Base-by-base conservation (phyloP, 441 rosid species). In the Pelargonium citronellum region DNA sequence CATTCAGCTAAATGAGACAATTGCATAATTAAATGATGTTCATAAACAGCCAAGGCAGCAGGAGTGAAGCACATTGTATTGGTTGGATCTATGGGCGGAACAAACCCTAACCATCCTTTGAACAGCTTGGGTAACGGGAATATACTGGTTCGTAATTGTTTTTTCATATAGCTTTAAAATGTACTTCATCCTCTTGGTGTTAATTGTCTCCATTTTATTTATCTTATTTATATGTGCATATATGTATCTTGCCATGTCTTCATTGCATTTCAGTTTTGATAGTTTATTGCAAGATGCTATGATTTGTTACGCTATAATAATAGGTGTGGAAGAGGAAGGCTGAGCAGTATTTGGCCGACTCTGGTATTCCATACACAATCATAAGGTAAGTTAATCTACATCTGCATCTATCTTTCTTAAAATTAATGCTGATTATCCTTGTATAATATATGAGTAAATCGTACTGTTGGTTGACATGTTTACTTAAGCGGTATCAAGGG, bases 301-400 rank as follows among this genome's bases (percentile, higher is more conserved):
- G 58, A 44, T 53, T 41, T 41, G 8, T 72, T 41, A 22, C 19
- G 39, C 61, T 61, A 16, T 67, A 79, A 24, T 78, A 94, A 24
- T 78, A 94, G 99, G 80, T 91, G 17, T 94, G 99, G 99, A 94
- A 94, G 89, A 87, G 99, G 85, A 94, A 91, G 84, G 93, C 99
- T 75, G 99, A 94, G 77, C 97, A 87, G 77, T 94, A 91, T 81
- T 84, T 94, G 86, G 90, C 96, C 68, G 96, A 94, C 74, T 90
- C 91, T 68, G 99, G 97, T 27, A 44, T 90, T 74, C 96, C 99
- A 27, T 91, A 91, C 89, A 94, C 99, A 30, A 94, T 91, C 44
- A 87, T 94, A 84, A 87, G 97, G 99, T 89, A 53, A 22, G 8
- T 6, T 57, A 19, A 47, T 57, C 62, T 57, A 22, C 20, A 17